Conservation (phyloP, 345 rosid genomes). For the Euphorbia tirucalli region DNA sequence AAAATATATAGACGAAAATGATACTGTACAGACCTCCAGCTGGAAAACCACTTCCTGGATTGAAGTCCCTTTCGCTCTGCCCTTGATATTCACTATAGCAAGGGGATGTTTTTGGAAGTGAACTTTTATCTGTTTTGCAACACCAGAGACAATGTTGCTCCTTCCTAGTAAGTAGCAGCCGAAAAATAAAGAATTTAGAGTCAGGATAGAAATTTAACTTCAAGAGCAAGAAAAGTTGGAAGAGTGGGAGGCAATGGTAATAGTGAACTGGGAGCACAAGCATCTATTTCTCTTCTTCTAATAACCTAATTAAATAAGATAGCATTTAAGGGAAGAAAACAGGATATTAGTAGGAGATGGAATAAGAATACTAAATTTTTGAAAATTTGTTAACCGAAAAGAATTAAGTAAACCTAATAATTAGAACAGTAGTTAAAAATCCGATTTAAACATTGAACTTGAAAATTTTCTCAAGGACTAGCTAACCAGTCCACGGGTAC, state of each 20-base stretch:
- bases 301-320: no score
- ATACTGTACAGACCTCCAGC: slow-evolving; percentile 57
- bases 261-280: not conserved
- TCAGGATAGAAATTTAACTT: not conserved
- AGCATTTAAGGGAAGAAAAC: no score
- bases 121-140: slow-evolving; percentile 63
- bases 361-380: no score
- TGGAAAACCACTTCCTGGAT: slow-evolving; percentile 76
- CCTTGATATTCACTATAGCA: slow-evolving; percentile 83
- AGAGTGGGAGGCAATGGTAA: not conserved
- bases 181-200: slow-evolving; percentile 11
- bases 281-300: not conserved
- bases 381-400: no score
- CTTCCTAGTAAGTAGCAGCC: slow-evolving; percentile 44
- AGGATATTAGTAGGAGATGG: no score
- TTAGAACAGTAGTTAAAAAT: no score
- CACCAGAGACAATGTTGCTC: slow-evolving; percentile 73
- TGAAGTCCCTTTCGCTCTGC: slow-evolving; percentile 93
- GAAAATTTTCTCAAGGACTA: no score
- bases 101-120: slow-evolving; percentile 81
- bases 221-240: not conserved
- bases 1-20: not conserved
- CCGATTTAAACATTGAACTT: no score
- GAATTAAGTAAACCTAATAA: no score
- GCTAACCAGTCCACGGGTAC: no score